Evolutionary conservation across 2,329 filamentous ascomycete genomes (phyloP), one percentile per base, ranked within the genome.

Genomic region (Neonectria faginata): DNA sequence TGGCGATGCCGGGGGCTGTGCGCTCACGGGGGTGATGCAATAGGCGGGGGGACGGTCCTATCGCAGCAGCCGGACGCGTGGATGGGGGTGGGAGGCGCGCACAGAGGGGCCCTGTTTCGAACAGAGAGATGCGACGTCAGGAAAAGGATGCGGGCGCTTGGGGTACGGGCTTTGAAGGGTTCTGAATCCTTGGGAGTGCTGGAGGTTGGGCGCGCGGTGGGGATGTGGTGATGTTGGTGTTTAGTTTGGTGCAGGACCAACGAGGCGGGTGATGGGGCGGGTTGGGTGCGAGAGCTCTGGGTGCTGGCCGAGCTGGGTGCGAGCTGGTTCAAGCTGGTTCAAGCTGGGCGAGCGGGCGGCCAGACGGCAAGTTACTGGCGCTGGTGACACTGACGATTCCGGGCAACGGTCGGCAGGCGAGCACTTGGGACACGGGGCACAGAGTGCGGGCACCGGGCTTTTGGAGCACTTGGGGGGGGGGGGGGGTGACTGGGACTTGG

Each of bases 1-100:
- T 79, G 78, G 79, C 81, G 74, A 71, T 76, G 75, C 73, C 67
- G 71, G 45, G 74, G 81, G 81, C 81, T 82, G 81, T 82, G 81
- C 79, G 78, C 65, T 74, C 67, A 66, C 69, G 63, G 64, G 63
- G 64, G 67, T 73, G 73, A 75, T 75, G 73, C 69, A 73, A 71
- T 64, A 68, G 62, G 71, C 73, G 74, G 70, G 74, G 71, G 72
- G 67, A 65, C 61, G 63, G 67, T 71, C 72, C 72, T 73, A 73
- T 74, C 72, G 70, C 65, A 66, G 63, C 62, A 66, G 68, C 61
- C 65, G 60, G 70, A 75, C 73, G 73, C 73, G 73, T 68, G 72
- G 72, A 74, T 65, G 68, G 71, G 66, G 67, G 70, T 65, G 69
- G 60, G 72, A 69, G 66, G 64, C 59, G 65, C 66, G 70, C 64